phyloP scores from a whole-genome alignment of 768 basidiomycete genomes.

The Panus rudis region DNA sequence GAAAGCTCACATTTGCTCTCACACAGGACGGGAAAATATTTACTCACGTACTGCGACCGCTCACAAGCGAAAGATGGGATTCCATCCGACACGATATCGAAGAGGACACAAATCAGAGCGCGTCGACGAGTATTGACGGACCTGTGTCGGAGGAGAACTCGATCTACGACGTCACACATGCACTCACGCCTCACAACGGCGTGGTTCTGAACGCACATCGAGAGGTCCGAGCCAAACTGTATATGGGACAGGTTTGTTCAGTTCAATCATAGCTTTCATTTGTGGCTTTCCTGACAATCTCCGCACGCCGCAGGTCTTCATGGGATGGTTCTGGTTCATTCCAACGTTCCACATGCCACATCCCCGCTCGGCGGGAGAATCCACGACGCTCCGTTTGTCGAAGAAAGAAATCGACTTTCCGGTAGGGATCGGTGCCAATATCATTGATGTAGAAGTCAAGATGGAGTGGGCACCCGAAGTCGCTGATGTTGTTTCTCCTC shows the following conservation, averaged over 20 bases:
- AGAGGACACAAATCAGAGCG: slow-evolving; percentile 9
- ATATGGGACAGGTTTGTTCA: slow-evolving; percentile 53
- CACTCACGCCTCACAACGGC: slow-evolving; percentile 29
- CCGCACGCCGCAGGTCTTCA: slow-evolving; percentile 46
- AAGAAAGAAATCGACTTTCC: slow-evolving; percentile 73
- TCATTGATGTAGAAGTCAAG: slow-evolving; percentile 60
- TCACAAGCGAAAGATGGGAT: slow-evolving; percentile 39
- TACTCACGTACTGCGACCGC: slow-evolving; percentile 39
- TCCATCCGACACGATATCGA: slow-evolving; percentile 31
- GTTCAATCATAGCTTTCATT: neutral
- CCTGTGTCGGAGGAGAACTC: slow-evolving; percentile 35
- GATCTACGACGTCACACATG: slow-evolving; percentile 32
- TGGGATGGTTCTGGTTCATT: slow-evolving; percentile 86
- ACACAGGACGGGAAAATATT: slow-evolving; percentile 34
- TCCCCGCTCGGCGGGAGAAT: slow-evolving; percentile 22
- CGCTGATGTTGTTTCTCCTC: slow-evolving; percentile 18
- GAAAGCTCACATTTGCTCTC: too few species aligned
- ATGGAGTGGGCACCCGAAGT: slow-evolving; percentile 33
- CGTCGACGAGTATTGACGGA: slow-evolving; percentile 6
- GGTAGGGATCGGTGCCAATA: slow-evolving; percentile 58
- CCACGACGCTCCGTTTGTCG: slow-evolving; percentile 37
- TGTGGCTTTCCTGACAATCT: slow-evolving; percentile 3
- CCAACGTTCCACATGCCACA: slow-evolving; percentile 75
- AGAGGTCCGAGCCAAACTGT: slow-evolving; percentile 66
- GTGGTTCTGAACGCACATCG: slow-evolving; percentile 58